phyloP scores from a whole-genome alignment of 2,329 filamentous ascomycete genomes.

The Cercospora zeina region DNA sequence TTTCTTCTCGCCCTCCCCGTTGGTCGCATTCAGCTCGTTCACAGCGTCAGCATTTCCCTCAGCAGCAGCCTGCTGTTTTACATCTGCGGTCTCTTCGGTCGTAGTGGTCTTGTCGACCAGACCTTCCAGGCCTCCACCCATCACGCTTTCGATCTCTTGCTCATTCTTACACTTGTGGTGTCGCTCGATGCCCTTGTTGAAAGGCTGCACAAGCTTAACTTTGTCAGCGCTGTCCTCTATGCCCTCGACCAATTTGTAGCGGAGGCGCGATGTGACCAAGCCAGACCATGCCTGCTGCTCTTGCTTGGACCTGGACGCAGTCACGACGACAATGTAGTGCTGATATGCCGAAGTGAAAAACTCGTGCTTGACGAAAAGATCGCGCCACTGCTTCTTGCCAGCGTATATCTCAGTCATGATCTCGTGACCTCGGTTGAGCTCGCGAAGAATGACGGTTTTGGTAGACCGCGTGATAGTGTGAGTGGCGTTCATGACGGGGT shows the following conservation, averaged over 20 bases:
- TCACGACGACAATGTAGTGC: conserved; percentile 88
- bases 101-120: conserved; percentile 60
- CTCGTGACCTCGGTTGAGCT: conserved; percentile 74
- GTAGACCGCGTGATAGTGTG: conserved; percentile 91
- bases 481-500: conserved; percentile 96
- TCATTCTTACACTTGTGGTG: conserved; percentile 68
- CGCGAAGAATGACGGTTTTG: conserved; percentile 77
- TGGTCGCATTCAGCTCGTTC: conserved; percentile 33
- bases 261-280: conserved; percentile 88
- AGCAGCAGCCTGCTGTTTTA: conserved; percentile 50
- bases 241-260: conserved; percentile 72
- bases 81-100: conserved; percentile 54
- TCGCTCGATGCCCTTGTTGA: conserved; percentile 88
- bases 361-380: conserved; percentile 82
- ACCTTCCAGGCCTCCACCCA: conserved; percentile 62
- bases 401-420: conserved; percentile 78
- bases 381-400: conserved; percentile 77
- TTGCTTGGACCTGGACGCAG: conserved; percentile 79
- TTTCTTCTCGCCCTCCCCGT: conserved; percentile 39
- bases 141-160: conserved; percentile 62
- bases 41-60: conserved; percentile 39
- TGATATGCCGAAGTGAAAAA: conserved; percentile 95
- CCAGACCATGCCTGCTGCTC: conserved; percentile 86
- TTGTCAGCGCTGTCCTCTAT: conserved; percentile 72
- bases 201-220: conserved; percentile 83